phyloP scores from a whole-genome alignment of 441 rosid genomes.

The Metrosideros polymorpha region DNA sequence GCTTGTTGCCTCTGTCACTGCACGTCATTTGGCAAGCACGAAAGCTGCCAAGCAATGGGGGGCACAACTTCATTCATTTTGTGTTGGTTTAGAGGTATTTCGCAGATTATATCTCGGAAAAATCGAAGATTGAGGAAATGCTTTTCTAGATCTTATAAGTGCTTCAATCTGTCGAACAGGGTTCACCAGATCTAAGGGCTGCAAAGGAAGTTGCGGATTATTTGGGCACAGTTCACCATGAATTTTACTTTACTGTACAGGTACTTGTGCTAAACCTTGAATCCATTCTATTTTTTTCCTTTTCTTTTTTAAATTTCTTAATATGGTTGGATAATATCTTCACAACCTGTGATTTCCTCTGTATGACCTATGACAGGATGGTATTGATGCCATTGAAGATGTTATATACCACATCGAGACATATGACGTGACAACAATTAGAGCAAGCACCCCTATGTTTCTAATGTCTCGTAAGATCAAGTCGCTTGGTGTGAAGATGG shows the following conservation, averaged over 20 bases:
- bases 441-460: constrained; percentile 92
- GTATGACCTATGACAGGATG: constrained; percentile 35
- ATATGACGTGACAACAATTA: constrained; percentile 74
- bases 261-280: constrained; percentile 12
- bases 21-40: constrained; percentile 62
- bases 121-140: background rate
- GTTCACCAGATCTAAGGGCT: constrained; percentile 86
- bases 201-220: constrained; percentile 79
- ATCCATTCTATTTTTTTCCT: background rate
- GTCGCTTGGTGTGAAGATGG: constrained; percentile 92
- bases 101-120: background rate
- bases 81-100: constrained; percentile 82
- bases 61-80: constrained; percentile 72
- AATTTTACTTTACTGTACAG: constrained; percentile 85
- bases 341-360: background rate
- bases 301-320: background rate
- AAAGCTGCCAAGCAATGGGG: constrained; percentile 75
- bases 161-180: constrained; percentile 24
- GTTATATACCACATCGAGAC: constrained; percentile 86
- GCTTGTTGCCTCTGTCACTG: constrained; percentile 68
- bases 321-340: background rate
- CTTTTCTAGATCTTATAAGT: background rate
- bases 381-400: constrained; percentile 84
- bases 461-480: constrained; percentile 85
- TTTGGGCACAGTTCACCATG: constrained; percentile 79